Evolutionary conservation across 306 rosid genomes (phyloP).

Genomic region (Gillenia trifoliata): DNA sequence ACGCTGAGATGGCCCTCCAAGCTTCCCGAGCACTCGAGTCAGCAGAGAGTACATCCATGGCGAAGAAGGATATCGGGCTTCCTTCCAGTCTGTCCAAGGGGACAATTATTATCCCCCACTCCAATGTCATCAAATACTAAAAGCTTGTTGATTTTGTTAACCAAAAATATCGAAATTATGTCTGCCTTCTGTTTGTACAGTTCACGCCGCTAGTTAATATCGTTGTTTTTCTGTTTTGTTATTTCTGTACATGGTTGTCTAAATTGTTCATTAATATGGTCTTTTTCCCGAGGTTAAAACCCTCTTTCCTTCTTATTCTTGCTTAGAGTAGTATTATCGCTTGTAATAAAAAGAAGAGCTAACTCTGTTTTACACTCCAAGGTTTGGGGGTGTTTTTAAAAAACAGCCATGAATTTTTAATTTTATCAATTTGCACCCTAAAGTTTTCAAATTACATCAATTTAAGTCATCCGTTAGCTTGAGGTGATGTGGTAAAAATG

Average conservation of each 20-base stretch:
- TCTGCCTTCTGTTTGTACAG: background rate
- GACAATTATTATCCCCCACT: conserved; percentile 60
- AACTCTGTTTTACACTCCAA: too few species aligned
- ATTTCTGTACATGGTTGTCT: too few species aligned
- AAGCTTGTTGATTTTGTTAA: background rate
- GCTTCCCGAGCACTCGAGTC: conserved; percentile 81
- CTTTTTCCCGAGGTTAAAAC: too few species aligned
- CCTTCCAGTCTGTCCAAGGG: conserved; percentile 48
- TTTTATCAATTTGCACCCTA: too few species aligned
- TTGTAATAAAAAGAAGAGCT: too few species aligned
- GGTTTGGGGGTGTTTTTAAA: too few species aligned
- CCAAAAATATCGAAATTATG: background rate
- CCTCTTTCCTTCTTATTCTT: too few species aligned
- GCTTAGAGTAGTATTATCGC: too few species aligned
- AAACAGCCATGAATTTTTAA: too few species aligned
- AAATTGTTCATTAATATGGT: background rate
- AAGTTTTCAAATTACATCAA: too few species aligned
- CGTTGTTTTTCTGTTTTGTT: background rate
- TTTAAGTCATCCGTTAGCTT: too few species aligned
- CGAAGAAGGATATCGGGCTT: conserved; percentile 31
- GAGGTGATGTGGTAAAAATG: too few species aligned
- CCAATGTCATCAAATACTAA: conserved; percentile 28
- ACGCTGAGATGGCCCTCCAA: conserved; percentile 96
- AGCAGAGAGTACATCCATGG: conserved; percentile 40
- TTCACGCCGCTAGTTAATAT: background rate